Conservation (phyloP, 441 rosid species). For the Populus hybrid region DNA sequence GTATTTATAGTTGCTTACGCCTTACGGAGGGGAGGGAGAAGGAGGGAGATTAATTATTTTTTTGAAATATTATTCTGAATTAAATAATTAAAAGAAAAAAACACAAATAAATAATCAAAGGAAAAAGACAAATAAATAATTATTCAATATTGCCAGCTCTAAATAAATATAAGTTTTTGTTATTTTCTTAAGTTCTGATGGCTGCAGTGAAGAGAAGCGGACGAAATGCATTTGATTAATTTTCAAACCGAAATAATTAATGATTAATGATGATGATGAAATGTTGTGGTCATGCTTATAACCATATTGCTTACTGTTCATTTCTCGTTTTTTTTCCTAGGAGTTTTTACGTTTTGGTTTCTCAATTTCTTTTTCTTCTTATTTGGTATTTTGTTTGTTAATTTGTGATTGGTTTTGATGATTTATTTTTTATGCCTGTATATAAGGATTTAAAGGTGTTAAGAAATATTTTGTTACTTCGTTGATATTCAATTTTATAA, state of each 20-base stretch:
- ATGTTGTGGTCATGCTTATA: conserved; percentile 61
- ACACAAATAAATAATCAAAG: background rate
- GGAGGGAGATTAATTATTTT: background rate
- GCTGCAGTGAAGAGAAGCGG: conserved; percentile 5
- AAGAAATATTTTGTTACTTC: too few relatives aligned
- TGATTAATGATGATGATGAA: conserved; percentile 42
- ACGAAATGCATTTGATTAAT: background rate
- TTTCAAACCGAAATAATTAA: background rate
- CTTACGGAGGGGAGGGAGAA: background rate
- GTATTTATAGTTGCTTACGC: background rate
- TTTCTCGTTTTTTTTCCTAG: background rate
- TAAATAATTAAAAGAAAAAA: too few relatives aligned
- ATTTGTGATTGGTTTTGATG: too few relatives aligned
- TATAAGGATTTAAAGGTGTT: background rate
- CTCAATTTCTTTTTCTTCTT: background rate
- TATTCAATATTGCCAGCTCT: too few relatives aligned
- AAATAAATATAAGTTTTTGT: background rate
- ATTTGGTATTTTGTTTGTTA: too few relatives aligned
- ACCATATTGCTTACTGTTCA: conserved; percentile 31
- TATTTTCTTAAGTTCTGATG: too few relatives aligned
- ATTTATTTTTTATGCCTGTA: background rate
- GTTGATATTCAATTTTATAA: too few relatives aligned
- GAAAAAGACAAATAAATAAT: background rate
- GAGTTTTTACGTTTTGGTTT: background rate
- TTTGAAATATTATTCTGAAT: background rate